Conservation (phyloP, 164 flowering plant genomes). For the Annona cherimola region DNA sequence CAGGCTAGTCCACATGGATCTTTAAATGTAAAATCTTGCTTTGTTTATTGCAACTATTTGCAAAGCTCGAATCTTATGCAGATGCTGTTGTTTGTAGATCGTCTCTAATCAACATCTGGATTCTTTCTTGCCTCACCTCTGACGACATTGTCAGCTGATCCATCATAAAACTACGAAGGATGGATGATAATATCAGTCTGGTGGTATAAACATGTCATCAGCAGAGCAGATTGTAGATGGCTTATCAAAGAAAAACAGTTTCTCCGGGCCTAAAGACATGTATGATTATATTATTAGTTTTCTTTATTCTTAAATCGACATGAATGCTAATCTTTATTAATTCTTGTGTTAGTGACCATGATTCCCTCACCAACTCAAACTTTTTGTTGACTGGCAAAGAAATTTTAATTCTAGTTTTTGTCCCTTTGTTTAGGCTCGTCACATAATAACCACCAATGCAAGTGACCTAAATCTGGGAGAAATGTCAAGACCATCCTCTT, state of each 20-base stretch:
- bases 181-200: background rate
- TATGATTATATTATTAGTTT: too few species aligned
- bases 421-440: background rate
- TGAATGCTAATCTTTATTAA: background rate
- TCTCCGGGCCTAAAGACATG: too few species aligned
- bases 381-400: background rate
- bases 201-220: background rate
- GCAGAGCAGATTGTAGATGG: background rate
- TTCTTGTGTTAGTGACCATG: background rate
- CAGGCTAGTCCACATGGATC: background rate
- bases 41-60: background rate
- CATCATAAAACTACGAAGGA: background rate
- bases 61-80: background rate
- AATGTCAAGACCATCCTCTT: background rate
- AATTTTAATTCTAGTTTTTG: background rate
- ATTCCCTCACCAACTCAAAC: constrained; percentile 4
- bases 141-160: background rate
- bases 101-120: background rate
- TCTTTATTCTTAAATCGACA: background rate
- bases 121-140: background rate
- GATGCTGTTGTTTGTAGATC: background rate
- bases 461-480: background rate
- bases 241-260: background rate
- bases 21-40: background rate
- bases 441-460: background rate